A percentile compares a stretch with the other conserved stretches of the same genome.
These are phyloP conservation scores for Pestalotiopsis sp. DNA, from an alignment of 2,329 filamentous ascomycete genomes.

Conservation along the genomic window DNA sequence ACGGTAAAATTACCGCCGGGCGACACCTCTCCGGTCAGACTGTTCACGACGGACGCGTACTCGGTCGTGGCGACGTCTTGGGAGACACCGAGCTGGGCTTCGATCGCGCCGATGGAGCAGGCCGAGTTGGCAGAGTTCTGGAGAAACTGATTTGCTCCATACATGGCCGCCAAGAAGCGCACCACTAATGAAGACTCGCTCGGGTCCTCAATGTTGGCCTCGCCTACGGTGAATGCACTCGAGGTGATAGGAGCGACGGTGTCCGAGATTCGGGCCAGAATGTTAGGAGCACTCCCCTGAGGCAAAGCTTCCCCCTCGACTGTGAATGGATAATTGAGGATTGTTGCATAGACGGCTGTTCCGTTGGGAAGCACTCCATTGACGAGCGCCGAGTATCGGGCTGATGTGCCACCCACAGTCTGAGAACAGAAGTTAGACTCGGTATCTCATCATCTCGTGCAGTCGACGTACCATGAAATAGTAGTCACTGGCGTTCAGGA, in stretches of 20 bases:
- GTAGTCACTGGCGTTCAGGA: conserved; percentile 14
- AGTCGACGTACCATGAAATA: conserved; percentile 15
- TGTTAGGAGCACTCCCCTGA: conserved; percentile 21
- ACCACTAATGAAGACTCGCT: conserved; percentile 17
- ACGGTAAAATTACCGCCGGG: conserved; percentile 27
- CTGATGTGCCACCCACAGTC: conserved; percentile 26
- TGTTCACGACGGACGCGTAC: conserved; percentile 26
- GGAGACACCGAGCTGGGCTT: conserved; percentile 24
- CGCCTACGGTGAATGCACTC: conserved; percentile 25
- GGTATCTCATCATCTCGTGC: background rate
- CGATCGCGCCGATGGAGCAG: conserved; percentile 25
- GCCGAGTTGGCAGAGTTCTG: conserved; percentile 18
- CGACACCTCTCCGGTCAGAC: conserved; percentile 26
- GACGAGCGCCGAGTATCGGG: conserved; percentile 28
- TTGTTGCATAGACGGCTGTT: conserved; percentile 30
- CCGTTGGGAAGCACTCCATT: conserved; percentile 28
- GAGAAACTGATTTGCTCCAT: conserved; percentile 29
- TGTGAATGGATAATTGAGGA: conserved; percentile 32
- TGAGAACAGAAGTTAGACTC: background rate
- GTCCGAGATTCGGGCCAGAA: conserved; percentile 26
- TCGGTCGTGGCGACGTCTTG: conserved; percentile 23
- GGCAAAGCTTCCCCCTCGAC: conserved; percentile 20
- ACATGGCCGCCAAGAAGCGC: conserved; percentile 29
- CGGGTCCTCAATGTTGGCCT: conserved; percentile 17
- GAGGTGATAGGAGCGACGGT: conserved; percentile 24